These are phyloP conservation scores for Mediolabrus comicus DNA, from an alignment of 108 stramenopile species.

Conservation along the genomic window DNA sequence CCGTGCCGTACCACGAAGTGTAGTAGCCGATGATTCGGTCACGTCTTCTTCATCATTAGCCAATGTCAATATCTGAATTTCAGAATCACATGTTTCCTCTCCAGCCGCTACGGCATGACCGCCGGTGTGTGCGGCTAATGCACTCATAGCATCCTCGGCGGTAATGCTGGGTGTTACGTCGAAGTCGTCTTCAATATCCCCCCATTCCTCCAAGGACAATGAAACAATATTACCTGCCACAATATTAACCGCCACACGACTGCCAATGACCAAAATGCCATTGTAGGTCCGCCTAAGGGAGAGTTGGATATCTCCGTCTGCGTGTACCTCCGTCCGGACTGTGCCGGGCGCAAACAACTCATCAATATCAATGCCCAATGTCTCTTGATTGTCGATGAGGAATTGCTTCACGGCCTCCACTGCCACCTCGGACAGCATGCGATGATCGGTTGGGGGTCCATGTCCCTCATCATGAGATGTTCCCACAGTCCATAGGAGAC, in stretches of 20 bases:
- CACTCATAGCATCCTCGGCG: background rate
- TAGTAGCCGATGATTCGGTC: background rate
- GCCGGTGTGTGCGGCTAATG: background rate
- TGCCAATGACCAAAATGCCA: conserved; percentile 8
- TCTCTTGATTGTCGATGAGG: conserved; percentile 5
- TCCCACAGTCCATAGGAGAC: conserved; percentile 23
- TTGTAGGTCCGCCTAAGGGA: conserved; percentile 13
- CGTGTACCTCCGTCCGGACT: conserved; percentile 5
- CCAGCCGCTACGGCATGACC: background rate
- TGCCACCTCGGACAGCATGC: conserved; percentile 6
- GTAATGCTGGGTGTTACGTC: background rate
- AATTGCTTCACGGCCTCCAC: background rate
- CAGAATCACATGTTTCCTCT: background rate
- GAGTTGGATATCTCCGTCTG: conserved; percentile 24
- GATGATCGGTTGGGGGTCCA: background rate
- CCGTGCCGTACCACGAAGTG: background rate
- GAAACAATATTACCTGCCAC: conserved; percentile 4
- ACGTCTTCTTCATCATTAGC: background rate
- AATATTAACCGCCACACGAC: conserved; percentile 16
- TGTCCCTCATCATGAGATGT: conserved; percentile 3
- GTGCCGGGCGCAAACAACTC: conserved; percentile 7
- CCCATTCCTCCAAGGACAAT: background rate
- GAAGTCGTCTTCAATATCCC: background rate
- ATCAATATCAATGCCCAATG: conserved; percentile 1
- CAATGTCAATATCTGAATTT: background rate